Conservation (phyloP, 2,329 filamentous ascomycete genomes). For the Hypoxylon rubiginosum region DNA sequence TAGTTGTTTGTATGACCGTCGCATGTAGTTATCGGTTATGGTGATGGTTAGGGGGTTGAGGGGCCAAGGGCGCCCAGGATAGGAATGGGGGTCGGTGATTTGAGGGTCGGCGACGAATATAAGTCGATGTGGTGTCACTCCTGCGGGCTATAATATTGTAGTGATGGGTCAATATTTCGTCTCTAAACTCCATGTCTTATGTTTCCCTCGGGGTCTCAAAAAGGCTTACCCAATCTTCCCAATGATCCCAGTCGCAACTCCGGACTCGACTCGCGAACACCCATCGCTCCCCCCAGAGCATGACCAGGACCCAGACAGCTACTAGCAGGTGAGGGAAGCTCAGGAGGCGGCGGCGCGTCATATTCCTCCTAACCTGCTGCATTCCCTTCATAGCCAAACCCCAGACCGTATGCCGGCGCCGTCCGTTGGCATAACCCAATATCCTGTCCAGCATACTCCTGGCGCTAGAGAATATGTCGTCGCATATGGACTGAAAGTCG, state of each 20-base stretch:
- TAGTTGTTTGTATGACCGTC: slow-evolving; percentile 83
- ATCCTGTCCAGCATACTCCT: slow-evolving; percentile 50
- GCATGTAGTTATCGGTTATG: slow-evolving; percentile 91
- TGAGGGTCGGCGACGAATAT: slow-evolving; percentile 91
- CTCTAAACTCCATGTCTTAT: not conserved
- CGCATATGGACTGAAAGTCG: slow-evolving; percentile 54
- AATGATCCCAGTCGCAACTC: slow-evolving; percentile 83
- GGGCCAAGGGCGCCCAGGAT: slow-evolving; percentile 80
- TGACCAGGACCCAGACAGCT: slow-evolving; percentile 78
- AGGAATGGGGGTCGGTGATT: slow-evolving; percentile 94
- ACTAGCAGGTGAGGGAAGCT: slow-evolving; percentile 78
- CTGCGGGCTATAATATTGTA: slow-evolving; percentile 71
- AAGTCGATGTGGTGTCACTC: slow-evolving; percentile 84
- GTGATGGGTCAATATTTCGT: slow-evolving; percentile 23
- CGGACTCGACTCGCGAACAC: slow-evolving; percentile 79
- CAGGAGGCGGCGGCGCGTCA: slow-evolving; percentile 65
- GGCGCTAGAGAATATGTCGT: slow-evolving; percentile 53
- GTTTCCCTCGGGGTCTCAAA: not conserved
- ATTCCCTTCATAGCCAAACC: slow-evolving; percentile 49
- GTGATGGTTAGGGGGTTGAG: slow-evolving; percentile 66
- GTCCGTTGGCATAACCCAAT: slow-evolving; percentile 60
- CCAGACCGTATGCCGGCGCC: slow-evolving; percentile 55
- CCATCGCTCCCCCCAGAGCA: slow-evolving; percentile 89
- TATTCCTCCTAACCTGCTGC: slow-evolving; percentile 59
- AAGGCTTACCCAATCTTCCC: slow-evolving; percentile 88